Evolutionary conservation across 2,329 filamentous ascomycete species (phyloP).

Genomic region (Bipolaris oryzae): DNA sequence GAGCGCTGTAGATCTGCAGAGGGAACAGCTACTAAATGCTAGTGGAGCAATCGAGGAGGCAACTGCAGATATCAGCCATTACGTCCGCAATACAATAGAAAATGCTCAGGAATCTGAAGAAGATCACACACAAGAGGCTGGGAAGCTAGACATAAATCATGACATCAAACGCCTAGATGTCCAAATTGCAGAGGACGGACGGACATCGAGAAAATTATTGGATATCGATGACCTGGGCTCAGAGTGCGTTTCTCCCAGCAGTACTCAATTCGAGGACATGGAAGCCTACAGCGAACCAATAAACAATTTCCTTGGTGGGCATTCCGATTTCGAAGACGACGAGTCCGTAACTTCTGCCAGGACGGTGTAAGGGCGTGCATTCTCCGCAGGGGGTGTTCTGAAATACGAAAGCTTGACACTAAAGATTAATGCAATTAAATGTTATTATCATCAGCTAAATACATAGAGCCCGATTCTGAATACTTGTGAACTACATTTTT

Average conservation of each 20-base stretch:
- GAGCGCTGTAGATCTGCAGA: conserved; percentile 3
- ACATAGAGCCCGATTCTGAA: too few relatives aligned
- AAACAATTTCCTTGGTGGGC: not conserved
- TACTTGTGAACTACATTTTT: too few relatives aligned
- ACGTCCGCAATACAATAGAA: conserved; percentile 2
- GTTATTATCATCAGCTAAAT: not conserved
- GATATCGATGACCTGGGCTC: conserved; percentile 1
- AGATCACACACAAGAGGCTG: not conserved
- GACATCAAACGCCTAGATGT: conserved; percentile 8
- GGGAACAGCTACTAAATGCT: conserved; percentile 7
- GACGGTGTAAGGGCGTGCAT: not conserved
- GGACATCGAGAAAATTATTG: not conserved
- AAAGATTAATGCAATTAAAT: not conserved
- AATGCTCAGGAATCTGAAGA: not conserved
- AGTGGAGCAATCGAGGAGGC: conserved; percentile 6
- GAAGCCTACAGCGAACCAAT: conserved; percentile 3
- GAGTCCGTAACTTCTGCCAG: not conserved
- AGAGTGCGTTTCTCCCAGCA: not conserved
- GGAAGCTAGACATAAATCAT: conserved; percentile 2
- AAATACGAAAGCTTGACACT: not conserved
- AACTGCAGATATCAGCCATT: conserved; percentile 5
- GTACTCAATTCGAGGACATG: conserved; percentile 13
- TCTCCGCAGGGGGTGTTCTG: not conserved
- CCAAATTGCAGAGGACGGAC: not conserved
- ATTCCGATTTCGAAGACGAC: not conserved